Base-by-base conservation (phyloP, 2,329 filamentous ascomycete species). In the Colletotrichum sp. region DNA sequence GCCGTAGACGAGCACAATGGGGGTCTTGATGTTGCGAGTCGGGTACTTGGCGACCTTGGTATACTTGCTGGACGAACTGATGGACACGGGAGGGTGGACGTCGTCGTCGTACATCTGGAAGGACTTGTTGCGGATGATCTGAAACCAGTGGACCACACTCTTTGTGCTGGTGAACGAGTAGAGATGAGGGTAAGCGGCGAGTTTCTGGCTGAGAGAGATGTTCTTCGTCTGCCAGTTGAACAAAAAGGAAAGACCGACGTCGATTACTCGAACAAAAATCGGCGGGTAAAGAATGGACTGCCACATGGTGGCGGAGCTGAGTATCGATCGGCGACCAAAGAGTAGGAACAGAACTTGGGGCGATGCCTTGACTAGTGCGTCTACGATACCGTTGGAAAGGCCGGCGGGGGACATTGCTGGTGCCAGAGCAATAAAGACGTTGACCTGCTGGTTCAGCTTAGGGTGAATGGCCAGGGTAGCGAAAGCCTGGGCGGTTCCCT, bases 101-200 rank as follows among this genome's bases (percentile, higher is more conserved):
- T 99, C 96, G 82, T 99, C 97, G 82, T 99, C 97, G 84, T 96
- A 99, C 95, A 99, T 98, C 84, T 99, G 97, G 84, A 99, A 99
- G 30, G 93, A 96, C 81, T 95, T 95, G 81, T 96, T 98, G 78
- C 97, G 94, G 81, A 99, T 99, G 82, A 99, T 98, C 83, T 99
- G 97, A 84, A 99, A 99, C 97, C 97, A 99, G 83, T 99, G 97
- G 0, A 99, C 97, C 10, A 99, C 96, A 24, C 94, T 96, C 86
- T 99, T 99, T 73, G 96, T 98, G 83, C 95, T 98, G 0, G 96
- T 98, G 84, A 96, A 99, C 1, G 96, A 98, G 87, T 98, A 99
- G 0, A 99, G 88, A 86, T 99, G 97, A 12, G 96, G 94, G 83
- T 99, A 99, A 2, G 96, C 96, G 4, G 97, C 97, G 22, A 99